Conservation (phyloP, 164 flowering plant species). For the Nelumbo lutea region DNA sequence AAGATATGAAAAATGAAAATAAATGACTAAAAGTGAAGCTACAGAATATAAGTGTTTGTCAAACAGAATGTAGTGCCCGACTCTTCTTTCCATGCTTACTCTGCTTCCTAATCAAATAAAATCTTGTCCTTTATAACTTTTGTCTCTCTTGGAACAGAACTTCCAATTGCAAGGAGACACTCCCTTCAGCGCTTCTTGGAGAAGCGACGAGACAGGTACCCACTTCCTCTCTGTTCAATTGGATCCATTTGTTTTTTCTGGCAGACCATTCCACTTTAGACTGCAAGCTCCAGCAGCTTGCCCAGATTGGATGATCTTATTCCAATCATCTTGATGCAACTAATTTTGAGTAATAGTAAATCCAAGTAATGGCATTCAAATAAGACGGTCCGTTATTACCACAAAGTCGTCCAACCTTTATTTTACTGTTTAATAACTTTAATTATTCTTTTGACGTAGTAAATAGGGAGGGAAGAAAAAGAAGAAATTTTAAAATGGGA, state of each 20-base stretch:
- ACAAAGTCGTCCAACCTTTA: not conserved
- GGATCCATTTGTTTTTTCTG: not conserved
- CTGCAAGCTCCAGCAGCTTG: not conserved
- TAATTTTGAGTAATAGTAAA: not conserved
- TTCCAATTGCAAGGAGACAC: conserved; percentile 52
- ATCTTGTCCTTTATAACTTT: not conserved
- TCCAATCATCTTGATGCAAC: not conserved
- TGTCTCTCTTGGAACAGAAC: conserved; percentile 22
- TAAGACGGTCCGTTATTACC: not conserved
- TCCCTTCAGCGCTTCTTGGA: conserved; percentile 55
- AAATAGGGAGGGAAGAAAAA: not conserved
- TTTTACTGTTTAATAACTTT: not conserved
- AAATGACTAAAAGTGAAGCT: not conserved
- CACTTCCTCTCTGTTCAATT: not conserved
- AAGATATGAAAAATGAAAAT: not conserved
- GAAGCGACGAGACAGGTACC: conserved; percentile 52
- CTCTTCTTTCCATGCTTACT: not conserved
- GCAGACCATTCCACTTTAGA: not conserved
- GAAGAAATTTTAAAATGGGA: not conserved
- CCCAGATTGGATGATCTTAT: too few species aligned
- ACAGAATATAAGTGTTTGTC: not conserved
- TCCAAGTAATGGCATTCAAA: not conserved
- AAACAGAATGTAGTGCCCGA: not conserved
- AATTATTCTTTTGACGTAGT: not conserved
- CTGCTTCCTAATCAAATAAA: not conserved